These are phyloP conservation scores for Arabidopsis lyrata DNA, from an alignment of 441 rosid species.

Conservation along the genomic window DNA sequence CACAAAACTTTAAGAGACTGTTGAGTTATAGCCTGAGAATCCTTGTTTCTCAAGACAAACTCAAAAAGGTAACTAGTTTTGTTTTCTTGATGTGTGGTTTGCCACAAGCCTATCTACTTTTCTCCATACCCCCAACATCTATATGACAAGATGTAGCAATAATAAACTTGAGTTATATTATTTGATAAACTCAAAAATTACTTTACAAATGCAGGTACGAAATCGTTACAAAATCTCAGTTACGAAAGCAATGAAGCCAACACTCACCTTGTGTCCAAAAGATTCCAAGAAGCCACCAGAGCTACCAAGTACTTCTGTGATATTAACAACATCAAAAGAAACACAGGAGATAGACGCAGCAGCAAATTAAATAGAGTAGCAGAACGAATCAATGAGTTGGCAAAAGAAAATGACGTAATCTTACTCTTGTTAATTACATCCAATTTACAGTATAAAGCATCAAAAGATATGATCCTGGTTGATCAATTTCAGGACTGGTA, in stretches of 20 bases:
- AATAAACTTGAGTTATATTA: background rate
- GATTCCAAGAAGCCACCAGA: background rate
- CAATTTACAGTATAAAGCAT: background rate
- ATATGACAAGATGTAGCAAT: conserved; percentile 6
- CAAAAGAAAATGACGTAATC: background rate
- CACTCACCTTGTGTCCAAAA: background rate
- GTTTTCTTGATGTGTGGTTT: background rate
- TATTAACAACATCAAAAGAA: background rate
- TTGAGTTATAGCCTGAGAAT: conserved; percentile 59
- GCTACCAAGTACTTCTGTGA: background rate
- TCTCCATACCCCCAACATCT: background rate
- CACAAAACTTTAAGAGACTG: conserved; percentile 59
- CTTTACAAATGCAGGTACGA: background rate
- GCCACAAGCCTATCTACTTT: background rate
- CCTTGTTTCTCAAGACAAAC: conserved; percentile 63
- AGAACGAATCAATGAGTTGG: background rate
- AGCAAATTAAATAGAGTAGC: conserved; percentile 9
- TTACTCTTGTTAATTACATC: background rate
- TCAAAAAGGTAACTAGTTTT: conserved; percentile 55
- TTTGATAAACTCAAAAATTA: background rate
- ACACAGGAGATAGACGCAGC: conserved; percentile 4
- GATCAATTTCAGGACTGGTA: background rate
- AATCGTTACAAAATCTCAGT: background rate
- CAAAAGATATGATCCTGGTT: background rate
- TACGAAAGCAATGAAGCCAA: background rate